Evolutionary conservation across 352 stramenopile genomes (phyloP), one percentile per base, ranked within the genome.

Genomic region (Halophytophthora batemanensis): DNA sequence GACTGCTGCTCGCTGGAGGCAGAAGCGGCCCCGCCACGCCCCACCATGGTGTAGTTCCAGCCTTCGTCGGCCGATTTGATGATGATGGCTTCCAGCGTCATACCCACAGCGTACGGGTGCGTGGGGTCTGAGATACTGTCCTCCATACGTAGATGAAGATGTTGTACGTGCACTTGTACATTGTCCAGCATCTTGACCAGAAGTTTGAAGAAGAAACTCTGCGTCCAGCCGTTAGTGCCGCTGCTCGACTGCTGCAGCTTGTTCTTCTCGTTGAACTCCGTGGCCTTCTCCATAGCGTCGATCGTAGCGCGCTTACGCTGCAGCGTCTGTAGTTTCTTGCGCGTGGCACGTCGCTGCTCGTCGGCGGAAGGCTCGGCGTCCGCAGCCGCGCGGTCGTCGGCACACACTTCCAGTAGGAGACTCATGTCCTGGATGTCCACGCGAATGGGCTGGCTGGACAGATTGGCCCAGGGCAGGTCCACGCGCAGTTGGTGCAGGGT

Each of bases 1-100:
- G 45, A 22, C 10, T 54, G 38, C 15, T 41, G 41, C 11, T 45
- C 13, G 34, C 31, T 51, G 42, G 7, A 29, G 7, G 34, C 50
- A 25, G 57, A 52, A 34, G 48, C 21, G 18, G 50, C 48, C 13
- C 39, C 49, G 8, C 76, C 71, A 23, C 79, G 74, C 14, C 88
- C 72, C 33, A 86, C 75, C 79, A 90, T 86, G 0, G 78, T 93
- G 57, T 90, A 93, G 56, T 91, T 90, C 77, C 82, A 90, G 0
- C 69, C 64, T 45, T 78, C 80, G 38, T 93, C 82, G 0, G 81
- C 79, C 14, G 82, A 93, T 57, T 93, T 89, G 53, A 93, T 69
- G 21, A 90, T 83, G 49, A 93, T 74, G 14, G 81, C 81, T 38
- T 90, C 74, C 15, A 93, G 69, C 44, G 82, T 93, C 31, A 91